These are phyloP conservation scores for Rhodomyrtus psidioides DNA, from an alignment of 441 rosid species.

Conservation along the genomic window DNA sequence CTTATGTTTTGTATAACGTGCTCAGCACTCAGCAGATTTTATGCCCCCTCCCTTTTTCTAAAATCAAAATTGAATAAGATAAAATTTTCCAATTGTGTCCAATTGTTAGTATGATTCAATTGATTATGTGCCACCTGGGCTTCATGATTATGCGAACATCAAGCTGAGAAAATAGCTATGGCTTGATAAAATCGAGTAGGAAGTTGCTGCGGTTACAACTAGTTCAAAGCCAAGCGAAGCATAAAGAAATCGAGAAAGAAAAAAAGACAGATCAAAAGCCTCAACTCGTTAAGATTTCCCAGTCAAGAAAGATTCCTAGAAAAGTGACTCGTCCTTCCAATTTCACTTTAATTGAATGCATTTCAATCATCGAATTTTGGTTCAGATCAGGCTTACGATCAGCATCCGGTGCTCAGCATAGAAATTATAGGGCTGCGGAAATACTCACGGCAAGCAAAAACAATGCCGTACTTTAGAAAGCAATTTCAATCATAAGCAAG, in stretches of 20 bases:
- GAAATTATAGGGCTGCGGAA: too few species aligned
- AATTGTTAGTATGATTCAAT: rapidly evolving
- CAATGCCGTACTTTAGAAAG: too few species aligned
- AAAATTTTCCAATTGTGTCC: background rate
- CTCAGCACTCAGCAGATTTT: background rate
- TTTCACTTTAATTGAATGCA: background rate
- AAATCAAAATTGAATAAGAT: background rate
- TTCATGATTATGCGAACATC: background rate
- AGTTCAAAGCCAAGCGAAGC: background rate
- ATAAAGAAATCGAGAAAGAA: background rate
- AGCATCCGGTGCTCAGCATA: too few species aligned
- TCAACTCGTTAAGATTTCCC: background rate
- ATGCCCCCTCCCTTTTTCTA: background rate
- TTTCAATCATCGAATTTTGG: too few species aligned
- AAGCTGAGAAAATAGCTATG: background rate
- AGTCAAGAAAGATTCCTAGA: background rate
- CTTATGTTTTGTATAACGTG: background rate
- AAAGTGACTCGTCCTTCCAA: rapidly evolving
- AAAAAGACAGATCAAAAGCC: background rate
- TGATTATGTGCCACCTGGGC: background rate
- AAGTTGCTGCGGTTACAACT: background rate
- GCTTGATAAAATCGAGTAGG: background rate
- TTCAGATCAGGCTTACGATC: too few species aligned
- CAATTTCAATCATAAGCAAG: too few species aligned
- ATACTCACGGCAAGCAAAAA: too few species aligned